Conservation (phyloP, 2,329 filamentous ascomycete genomes). For the Cladophialophora psammophila region DNA sequence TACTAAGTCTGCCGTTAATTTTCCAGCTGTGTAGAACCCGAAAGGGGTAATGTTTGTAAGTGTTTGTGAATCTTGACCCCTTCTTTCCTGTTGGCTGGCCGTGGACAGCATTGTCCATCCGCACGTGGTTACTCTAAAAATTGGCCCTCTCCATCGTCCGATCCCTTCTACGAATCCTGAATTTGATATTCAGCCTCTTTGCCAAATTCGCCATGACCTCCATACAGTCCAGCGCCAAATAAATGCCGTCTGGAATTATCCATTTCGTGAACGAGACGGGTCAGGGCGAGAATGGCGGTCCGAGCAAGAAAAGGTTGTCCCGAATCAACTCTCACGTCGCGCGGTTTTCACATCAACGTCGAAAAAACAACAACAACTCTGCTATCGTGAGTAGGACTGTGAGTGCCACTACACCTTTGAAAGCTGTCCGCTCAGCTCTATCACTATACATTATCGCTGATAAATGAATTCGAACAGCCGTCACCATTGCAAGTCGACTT, state of each 20-base stretch:
- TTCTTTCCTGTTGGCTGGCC: not conserved
- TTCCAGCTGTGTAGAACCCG: slow-evolving; percentile 1
- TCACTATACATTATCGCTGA: not conserved
- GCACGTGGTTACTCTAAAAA: not conserved
- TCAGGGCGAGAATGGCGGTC: slow-evolving; percentile 8
- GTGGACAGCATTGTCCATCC: not conserved
- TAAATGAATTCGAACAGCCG: not conserved
- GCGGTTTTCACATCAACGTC: slow-evolving; percentile 21
- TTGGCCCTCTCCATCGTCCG: not conserved
- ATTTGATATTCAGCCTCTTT: slow-evolving; percentile 11
- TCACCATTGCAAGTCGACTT: slow-evolving; percentile 19
- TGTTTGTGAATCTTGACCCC: slow-evolving; percentile 16
- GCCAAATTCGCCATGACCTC: slow-evolving; percentile 12
- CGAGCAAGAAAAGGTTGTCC: slow-evolving; percentile 18
- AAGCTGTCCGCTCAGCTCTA: not conserved
- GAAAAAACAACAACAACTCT: slow-evolving; percentile 16
- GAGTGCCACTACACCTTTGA: not conserved
- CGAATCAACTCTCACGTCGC: slow-evolving; percentile 21
- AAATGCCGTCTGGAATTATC: slow-evolving; percentile 17
- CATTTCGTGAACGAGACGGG: slow-evolving; percentile 24
- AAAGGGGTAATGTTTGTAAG: slow-evolving; percentile 20
- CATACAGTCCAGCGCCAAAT: not conserved
- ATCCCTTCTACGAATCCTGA: slow-evolving; percentile 11
- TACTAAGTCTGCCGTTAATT: slow-evolving; percentile 8
- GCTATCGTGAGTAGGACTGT: slow-evolving; percentile 5